These are phyloP conservation scores for Tolypocladium sp. DNA, from an alignment of 2,329 filamentous ascomycete genomes.

Conservation along the genomic window DNA sequence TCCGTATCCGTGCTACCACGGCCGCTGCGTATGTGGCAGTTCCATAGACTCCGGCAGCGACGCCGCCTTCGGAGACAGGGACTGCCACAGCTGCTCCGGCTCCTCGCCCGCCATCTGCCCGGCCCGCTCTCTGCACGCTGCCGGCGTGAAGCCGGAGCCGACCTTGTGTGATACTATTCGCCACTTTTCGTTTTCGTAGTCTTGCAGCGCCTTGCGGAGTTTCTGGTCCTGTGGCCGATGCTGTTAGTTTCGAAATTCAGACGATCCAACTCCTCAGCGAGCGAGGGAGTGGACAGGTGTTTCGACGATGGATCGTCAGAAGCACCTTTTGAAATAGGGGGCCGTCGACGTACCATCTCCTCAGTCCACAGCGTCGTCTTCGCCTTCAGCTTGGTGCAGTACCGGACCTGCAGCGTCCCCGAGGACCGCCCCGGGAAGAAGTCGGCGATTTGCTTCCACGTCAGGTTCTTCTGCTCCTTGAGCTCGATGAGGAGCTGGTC, in stretches of 20 bases:
- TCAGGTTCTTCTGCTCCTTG: constrained; percentile 90
- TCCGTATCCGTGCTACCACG: constrained; percentile 5
- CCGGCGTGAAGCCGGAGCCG: constrained; percentile 79
- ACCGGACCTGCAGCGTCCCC: constrained; percentile 84
- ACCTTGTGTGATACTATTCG: constrained; percentile 86
- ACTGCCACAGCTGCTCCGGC: constrained; percentile 41
- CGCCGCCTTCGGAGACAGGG: constrained; percentile 37
- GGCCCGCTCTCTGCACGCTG: constrained; percentile 76
- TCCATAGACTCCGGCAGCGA: constrained; percentile 12
- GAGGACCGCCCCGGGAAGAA: constrained; percentile 89
- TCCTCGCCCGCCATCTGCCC: constrained; percentile 46
- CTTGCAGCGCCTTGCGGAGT: constrained; percentile 65
- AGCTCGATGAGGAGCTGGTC: constrained; percentile 80
- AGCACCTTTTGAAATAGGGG: not conserved
- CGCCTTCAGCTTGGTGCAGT: constrained; percentile 90
- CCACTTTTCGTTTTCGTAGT: constrained; percentile 90
- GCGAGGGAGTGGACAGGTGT: not conserved
- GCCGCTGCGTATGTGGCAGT: constrained; percentile 9
- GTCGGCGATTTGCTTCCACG: constrained; percentile 96
- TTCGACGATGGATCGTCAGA: not conserved
- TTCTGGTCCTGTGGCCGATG: constrained; percentile 56
- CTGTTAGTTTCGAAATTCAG: constrained; percentile 3
- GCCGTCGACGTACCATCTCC: constrained; percentile 60
- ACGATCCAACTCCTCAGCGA: not conserved
- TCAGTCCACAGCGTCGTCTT: constrained; percentile 92